Percentiles rank a stretch among this genome's conserved stretches.
These are phyloP conservation scores for Casuarina glauca DNA, from an alignment of 306 rosid genomes.

Conservation along the genomic window DNA sequence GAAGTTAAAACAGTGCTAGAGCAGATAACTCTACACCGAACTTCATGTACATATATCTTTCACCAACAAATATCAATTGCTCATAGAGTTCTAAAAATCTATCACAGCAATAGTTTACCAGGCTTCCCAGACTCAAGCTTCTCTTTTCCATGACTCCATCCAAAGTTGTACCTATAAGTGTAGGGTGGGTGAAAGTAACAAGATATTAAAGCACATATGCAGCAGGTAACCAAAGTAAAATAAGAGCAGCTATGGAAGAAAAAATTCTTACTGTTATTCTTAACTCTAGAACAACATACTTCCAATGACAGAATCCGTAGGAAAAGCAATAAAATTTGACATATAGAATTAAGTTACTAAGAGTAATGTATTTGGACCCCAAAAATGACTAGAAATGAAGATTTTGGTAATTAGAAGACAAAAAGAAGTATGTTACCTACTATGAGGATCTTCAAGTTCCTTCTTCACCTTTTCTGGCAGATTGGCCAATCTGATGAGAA, in stretches of 20 bases:
- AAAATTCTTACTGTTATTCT: not conserved
- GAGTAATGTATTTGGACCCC: conserved; percentile 4
- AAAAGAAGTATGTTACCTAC: conserved; percentile 55
- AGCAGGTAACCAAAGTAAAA: not conserved
- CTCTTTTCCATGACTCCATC: conserved; percentile 99
- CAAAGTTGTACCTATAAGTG: conserved; percentile 79
- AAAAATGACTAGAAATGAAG: conserved; percentile 13
- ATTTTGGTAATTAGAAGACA: conserved; percentile 16
- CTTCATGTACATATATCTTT: not conserved
- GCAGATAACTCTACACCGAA: not conserved
- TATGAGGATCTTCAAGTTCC: conserved; percentile 79
- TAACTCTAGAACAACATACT: not conserved
- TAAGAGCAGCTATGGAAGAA: not conserved
- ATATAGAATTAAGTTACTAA: not conserved
- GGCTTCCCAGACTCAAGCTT: conserved; percentile 92
- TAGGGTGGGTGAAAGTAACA: conserved; percentile 24
- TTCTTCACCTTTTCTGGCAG: conserved; percentile 74
- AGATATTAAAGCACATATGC: conserved; percentile 13
- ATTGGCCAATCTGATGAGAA: conserved; percentile 59
- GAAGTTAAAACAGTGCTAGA: not conserved
- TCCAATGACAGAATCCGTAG: not conserved
- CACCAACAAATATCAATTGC: conserved; percentile 4
- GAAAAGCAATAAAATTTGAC: not conserved
- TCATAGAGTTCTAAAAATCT: conserved; percentile 14
- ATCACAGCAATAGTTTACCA: conserved; percentile 45